phyloP scores from a whole-genome alignment of 306 rosid genomes.

The Trichosanthes truncata region DNA sequence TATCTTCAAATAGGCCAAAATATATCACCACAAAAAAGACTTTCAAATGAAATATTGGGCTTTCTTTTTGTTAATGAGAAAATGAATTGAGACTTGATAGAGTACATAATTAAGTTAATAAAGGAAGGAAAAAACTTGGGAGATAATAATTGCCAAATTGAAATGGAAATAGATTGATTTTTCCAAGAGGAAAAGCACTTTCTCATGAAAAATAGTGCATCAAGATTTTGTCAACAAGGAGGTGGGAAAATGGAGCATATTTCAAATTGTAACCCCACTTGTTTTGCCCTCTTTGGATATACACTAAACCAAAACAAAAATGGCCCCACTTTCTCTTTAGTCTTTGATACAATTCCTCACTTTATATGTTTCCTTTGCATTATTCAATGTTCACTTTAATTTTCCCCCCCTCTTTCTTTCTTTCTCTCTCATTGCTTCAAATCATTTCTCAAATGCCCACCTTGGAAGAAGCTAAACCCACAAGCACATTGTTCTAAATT shows the following conservation, averaged over 20 bases:
- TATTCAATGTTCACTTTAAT: slow-evolving; percentile 28
- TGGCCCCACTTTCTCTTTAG: slow-evolving; percentile 35
- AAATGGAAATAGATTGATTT: not conserved
- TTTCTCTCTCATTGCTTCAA: slow-evolving; percentile 31
- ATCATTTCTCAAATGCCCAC: slow-evolving; percentile 63
- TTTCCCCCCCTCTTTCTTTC: not conserved
- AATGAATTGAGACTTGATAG: not conserved
- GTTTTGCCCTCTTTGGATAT: slow-evolving; percentile 29
- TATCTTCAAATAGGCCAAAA: no score
- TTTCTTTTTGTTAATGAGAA: not conserved
- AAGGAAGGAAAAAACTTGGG: not conserved
- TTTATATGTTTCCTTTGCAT: slow-evolving; percentile 34
- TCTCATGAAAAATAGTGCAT: not conserved
- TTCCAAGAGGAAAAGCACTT: not conserved
- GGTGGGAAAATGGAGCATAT: not conserved
- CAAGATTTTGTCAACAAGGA: not conserved
- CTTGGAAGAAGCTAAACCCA: slow-evolving; percentile 29
- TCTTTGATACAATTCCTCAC: slow-evolving; percentile 31
- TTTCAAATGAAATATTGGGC: no score
- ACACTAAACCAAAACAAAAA: slow-evolving; percentile 20
- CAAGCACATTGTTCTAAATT: slow-evolving; percentile 25
- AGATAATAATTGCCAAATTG: not conserved
- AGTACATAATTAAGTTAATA: not conserved
- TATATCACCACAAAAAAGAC: no score
- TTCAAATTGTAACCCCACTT: slow-evolving; percentile 22